Evolutionary conservation across 2,329 filamentous ascomycete genomes (phyloP).

Genomic region (Lasiodiplodia theobromae): DNA sequence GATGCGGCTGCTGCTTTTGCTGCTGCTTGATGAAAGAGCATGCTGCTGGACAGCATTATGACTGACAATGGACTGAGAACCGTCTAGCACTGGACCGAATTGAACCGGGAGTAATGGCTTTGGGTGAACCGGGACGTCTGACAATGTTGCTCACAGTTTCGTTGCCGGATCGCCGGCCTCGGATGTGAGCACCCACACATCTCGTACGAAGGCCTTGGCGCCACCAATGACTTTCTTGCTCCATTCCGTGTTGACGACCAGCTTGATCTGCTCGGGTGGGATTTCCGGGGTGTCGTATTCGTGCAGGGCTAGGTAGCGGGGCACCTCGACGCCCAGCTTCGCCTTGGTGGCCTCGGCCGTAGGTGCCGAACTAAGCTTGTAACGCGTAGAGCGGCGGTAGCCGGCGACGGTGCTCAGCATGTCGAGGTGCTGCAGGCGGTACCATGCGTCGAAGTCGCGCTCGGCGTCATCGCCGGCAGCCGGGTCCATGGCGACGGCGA

Average conservation of each 20-base stretch:
- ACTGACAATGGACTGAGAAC: background rate
- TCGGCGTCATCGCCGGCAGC: slow-evolving; percentile 6
- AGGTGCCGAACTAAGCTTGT: slow-evolving; percentile 5
- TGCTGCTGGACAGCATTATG: background rate
- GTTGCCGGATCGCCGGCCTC: slow-evolving; percentile 2
- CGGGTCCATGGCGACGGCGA: slow-evolving; percentile 21
- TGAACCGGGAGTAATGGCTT: too few relatives aligned
- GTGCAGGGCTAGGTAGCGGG: slow-evolving; percentile 36
- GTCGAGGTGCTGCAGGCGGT: slow-evolving; percentile 34
- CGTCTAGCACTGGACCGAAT: background rate
- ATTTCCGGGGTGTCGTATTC: slow-evolving; percentile 37
- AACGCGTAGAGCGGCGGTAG: slow-evolving; percentile 33
- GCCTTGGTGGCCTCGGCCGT: background rate
- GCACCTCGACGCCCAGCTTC: slow-evolving; percentile 27
- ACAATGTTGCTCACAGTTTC: background rate
- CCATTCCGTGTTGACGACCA: slow-evolving; percentile 36
- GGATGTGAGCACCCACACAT: background rate
- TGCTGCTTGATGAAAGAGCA: background rate
- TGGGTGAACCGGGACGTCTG: too few relatives aligned
- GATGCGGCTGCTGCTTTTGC: too few relatives aligned
- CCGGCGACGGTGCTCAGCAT: slow-evolving; percentile 32
- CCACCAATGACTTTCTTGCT: slow-evolving; percentile 36
- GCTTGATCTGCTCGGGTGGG: slow-evolving; percentile 35
- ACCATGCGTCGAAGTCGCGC: slow-evolving; percentile 37
- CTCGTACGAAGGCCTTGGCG: slow-evolving; percentile 19